Evolutionary conservation across 345 rosid species (phyloP).

Genomic region (Gossypium raimondii): DNA sequence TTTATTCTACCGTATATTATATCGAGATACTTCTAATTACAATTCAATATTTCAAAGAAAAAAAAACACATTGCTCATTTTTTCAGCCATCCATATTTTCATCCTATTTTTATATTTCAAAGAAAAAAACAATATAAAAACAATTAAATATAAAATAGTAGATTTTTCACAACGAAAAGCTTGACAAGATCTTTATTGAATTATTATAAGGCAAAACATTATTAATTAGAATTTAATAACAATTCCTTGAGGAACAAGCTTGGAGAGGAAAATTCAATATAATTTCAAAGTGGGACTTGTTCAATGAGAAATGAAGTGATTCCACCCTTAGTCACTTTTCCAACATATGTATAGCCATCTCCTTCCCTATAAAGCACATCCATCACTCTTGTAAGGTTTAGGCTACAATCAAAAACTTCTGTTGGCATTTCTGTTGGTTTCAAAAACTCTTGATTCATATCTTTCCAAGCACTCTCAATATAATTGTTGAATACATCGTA

Average conservation of each 20-base stretch:
- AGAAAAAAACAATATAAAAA: too few relatives aligned
- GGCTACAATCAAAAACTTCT: not conserved
- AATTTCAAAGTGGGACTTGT: not conserved
- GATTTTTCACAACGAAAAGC: too few relatives aligned
- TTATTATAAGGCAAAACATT: not conserved
- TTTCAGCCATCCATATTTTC: too few relatives aligned
- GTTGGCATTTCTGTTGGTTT: not conserved
- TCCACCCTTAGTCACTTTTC: not conserved
- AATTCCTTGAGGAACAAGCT: not conserved
- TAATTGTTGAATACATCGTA: not conserved
- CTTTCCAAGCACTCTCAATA: conserved; percentile 4
- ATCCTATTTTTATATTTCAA: too few relatives aligned
- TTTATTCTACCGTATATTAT: too few relatives aligned
- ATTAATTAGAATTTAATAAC: not conserved
- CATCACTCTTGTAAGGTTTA: conserved; percentile 11
- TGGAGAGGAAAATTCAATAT: not conserved
- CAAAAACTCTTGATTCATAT: not conserved
- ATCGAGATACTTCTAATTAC: too few relatives aligned
- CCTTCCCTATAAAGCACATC: not conserved
- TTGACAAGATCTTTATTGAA: not conserved
- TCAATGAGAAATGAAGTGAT: conserved; percentile 1
- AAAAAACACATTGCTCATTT: too few relatives aligned
- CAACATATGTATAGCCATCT: conserved; percentile 7
- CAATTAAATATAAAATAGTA: too few relatives aligned
- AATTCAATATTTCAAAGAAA: too few relatives aligned